Evolutionary conservation across 2,329 filamentous ascomycete species (phyloP).

Genomic region (Aureobasidium sp.): DNA sequence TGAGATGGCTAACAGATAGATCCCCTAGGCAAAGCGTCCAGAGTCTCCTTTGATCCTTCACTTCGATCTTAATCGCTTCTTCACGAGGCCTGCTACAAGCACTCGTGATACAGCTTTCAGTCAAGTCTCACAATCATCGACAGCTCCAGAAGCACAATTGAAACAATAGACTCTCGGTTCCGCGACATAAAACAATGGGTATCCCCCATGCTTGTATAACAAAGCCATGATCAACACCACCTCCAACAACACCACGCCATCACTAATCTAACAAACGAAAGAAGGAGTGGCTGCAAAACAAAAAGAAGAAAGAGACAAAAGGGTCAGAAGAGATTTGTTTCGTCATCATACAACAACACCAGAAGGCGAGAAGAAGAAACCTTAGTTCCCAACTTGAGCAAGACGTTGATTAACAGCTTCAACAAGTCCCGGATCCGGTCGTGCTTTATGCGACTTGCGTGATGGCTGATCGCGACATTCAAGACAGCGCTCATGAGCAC

Average conservation of each 20-base stretch:
- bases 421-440: background rate
- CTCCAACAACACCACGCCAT: background rate
- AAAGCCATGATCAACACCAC: background rate
- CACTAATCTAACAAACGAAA: background rate
- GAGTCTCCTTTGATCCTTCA: no score
- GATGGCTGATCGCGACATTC: slow-evolving; percentile 60
- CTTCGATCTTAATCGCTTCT: no score
- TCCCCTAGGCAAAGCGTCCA: no score
- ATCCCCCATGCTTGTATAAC: slow-evolving; percentile 10
- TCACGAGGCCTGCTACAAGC: no score
- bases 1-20: no score
- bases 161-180: background rate
- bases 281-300: background rate
- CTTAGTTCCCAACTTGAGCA: slow-evolving; percentile 6
- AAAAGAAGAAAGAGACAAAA: background rate
- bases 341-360: no score
- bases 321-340: no score
- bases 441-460: slow-evolving; percentile 3
- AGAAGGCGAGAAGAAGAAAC: background rate
- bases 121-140: no score
- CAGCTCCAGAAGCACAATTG: background rate
- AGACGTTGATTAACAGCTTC: slow-evolving; percentile 15
- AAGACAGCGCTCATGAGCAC: slow-evolving; percentile 66
- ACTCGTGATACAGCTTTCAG: no score
- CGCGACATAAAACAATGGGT: background rate